Conservation (phyloP, 768 basidiomycete genomes). For the Lenzites betulinus region DNA sequence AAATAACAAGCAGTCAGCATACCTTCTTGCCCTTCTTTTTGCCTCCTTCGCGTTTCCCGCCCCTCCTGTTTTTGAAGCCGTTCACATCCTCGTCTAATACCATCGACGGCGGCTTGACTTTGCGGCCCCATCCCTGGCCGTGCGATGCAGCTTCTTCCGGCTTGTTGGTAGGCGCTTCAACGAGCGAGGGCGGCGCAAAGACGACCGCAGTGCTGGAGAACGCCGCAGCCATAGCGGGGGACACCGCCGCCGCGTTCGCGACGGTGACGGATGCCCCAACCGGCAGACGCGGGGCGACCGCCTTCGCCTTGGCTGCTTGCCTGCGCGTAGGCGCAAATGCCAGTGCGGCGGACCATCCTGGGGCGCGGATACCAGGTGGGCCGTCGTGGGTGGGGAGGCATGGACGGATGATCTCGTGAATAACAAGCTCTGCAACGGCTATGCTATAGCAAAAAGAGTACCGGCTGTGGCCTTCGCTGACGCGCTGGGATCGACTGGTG, state of each 20-base stretch:
- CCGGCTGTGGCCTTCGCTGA: conserved; percentile 55
- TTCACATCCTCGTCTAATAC: conserved; percentile 87
- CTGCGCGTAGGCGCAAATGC: conserved; percentile 86
- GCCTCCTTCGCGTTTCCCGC: conserved; percentile 53
- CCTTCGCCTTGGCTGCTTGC: conserved; percentile 59
- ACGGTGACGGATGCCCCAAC: conserved; percentile 59
- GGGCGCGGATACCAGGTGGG: conserved; percentile 25
- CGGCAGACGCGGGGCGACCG: conserved; percentile 52
- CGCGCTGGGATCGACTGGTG: conserved; percentile 34
- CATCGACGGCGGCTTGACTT: conserved; percentile 90
- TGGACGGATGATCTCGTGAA: conserved; percentile 41
- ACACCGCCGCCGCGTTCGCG: conserved; percentile 21
- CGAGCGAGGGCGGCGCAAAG: conserved; percentile 66
- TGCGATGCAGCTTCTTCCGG: conserved; percentile 34
- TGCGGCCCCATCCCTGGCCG: conserved; percentile 78
- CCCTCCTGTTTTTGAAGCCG: conserved; percentile 66
- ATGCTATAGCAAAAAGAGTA: conserved; percentile 52
- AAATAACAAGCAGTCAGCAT: conserved; percentile 11
- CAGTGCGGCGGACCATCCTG: conserved; percentile 89
- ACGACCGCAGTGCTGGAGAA: conserved; percentile 65
- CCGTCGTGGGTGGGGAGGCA: conserved; percentile 24
- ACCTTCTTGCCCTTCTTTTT: conserved; percentile 64
- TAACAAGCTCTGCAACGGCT: conserved; percentile 53
- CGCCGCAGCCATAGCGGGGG: conserved; percentile 26
- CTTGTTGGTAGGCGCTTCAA: conserved; percentile 35